Evolutionary conservation across 306 rosid genomes (phyloP), one percentile per base, ranked within the genome.

Genomic region (Glycine latifolia): DNA sequence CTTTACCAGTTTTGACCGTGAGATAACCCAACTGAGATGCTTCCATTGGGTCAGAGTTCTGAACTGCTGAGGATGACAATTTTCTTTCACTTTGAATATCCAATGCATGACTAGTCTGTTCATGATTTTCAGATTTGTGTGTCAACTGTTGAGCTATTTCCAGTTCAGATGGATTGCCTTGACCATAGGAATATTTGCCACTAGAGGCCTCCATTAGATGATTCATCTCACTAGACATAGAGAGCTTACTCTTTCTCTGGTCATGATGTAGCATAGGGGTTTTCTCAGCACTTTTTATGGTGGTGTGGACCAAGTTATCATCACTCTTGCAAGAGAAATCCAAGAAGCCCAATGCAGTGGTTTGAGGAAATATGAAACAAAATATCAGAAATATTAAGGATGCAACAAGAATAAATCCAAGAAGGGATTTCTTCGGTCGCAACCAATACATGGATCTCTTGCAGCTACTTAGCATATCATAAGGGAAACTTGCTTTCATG

Each of bases 401-500:
- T 26, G 86, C 86, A 15, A 82, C 73, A 39, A 88, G 74, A 16
- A 92, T 74, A 56, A 89, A 84, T 41, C 86, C 92, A 4, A 84
- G 66, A 46, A 89, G 68, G 85, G 81, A 83, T 82, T 86, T 93
- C 84, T 85, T 95, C 83, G 87, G 48, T 68, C 87, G 87, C 82
- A 68, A 85, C 96, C 93, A 95, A 71, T 90, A 80, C 82, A 93
- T 75, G 50, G 93, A 89, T 87, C 82, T 88, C 87, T 87, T 90
- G 81, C 97, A 95, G 83, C 48, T 86, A 86, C 83, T 84, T 62
- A 89, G 88, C 97, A 91, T 85, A 70, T 85, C 85, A 66, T 82
- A 77, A 11, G 99, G 91, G 17, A 88, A 87, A 84, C 89, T 90
- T 11, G 93, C 96, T 86, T 91, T 89, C 91, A 95, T 83, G 69